These are phyloP conservation scores for Candida multigemmis DNA, from an alignment of 805 yeast species.

Conservation along the genomic window DNA sequence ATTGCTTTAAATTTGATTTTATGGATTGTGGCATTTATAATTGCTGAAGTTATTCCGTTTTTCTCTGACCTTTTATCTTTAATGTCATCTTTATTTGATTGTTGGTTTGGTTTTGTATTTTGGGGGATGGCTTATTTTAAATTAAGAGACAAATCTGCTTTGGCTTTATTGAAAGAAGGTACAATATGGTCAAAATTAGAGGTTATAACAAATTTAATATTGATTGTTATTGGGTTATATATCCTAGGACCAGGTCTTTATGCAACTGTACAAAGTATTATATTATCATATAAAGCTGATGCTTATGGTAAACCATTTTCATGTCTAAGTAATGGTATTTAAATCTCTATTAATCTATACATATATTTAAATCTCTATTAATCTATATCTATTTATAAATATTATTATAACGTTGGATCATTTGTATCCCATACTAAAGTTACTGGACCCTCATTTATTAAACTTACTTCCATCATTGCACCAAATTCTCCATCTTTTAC, in stretches of 20 bases:
- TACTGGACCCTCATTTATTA: slow-evolving; percentile 90
- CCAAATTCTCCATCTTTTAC: slow-evolving; percentile 91
- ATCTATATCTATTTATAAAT: slow-evolving; percentile 1
- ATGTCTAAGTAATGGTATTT: slow-evolving; percentile 27
- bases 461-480: slow-evolving; percentile 91
- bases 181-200: slow-evolving; percentile 24
- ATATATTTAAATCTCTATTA: no score
- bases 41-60: slow-evolving; percentile 60
- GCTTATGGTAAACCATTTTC: slow-evolving; percentile 44
- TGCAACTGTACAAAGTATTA: slow-evolving; percentile 45
- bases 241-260: slow-evolving; percentile 54
- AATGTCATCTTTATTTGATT: slow-evolving; percentile 55
- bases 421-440: slow-evolving; percentile 76
- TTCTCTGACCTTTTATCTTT: slow-evolving; percentile 47
- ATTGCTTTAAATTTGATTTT: slow-evolving; percentile 27
- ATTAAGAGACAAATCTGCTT: slow-evolving; percentile 18
- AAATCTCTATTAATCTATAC: slow-evolving; percentile 1
- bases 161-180: slow-evolving; percentile 16
- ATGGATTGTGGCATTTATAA: slow-evolving; percentile 48
- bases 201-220: slow-evolving; percentile 20
- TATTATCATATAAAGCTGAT: slow-evolving; percentile 39
- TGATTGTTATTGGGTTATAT: slow-evolving; percentile 42
- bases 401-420: slow-evolving; percentile 15
- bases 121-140: slow-evolving; percentile 53
- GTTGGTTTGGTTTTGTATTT: slow-evolving; percentile 59